phyloP scores from a whole-genome alignment of 2,329 filamentous ascomycete species.

The Cryphonectria nitschkei region DNA sequence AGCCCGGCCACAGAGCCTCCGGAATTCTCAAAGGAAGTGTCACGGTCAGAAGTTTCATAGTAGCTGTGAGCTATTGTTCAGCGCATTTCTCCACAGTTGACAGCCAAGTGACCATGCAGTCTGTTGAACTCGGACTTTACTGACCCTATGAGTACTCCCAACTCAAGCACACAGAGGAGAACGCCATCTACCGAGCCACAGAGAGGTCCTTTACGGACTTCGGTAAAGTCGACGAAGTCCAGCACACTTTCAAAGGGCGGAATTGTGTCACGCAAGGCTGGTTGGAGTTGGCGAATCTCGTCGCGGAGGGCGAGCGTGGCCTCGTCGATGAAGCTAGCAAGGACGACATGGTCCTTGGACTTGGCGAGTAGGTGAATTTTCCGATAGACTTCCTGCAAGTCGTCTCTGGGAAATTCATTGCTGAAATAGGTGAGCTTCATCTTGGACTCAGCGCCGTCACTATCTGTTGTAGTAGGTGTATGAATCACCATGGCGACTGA shows the following conservation, averaged over 20 bases:
- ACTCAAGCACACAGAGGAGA: constrained; percentile 44
- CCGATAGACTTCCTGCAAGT: constrained; percentile 45
- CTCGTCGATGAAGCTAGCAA: constrained; percentile 47
- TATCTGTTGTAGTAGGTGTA: constrained; percentile 1
- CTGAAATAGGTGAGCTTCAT: constrained; percentile 48
- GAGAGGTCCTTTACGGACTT: constrained; percentile 45
- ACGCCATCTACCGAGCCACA: constrained; percentile 50
- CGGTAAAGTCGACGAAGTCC: constrained; percentile 38
- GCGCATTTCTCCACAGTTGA: background rate
- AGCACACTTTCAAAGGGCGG: constrained; percentile 45
- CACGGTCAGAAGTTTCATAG: constrained; percentile 34
- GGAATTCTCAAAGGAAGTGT: constrained; percentile 32
- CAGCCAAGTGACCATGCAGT: background rate
- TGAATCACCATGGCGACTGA: background rate
- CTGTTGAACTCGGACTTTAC: background rate
- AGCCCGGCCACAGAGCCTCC: constrained; percentile 44
- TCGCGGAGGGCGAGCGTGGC: constrained; percentile 44
- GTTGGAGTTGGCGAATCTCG: constrained; percentile 41
- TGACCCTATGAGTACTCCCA: constrained; percentile 49
- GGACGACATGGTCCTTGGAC: constrained; percentile 37
- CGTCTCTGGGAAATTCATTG: constrained; percentile 52
- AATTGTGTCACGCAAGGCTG: constrained; percentile 35
- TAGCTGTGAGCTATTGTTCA: constrained; percentile 32
- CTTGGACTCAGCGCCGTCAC: constrained; percentile 22
- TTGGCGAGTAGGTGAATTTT: constrained; percentile 46